Base-by-base conservation (phyloP, 441 rosid species). In the Aleurites moluccanus region DNA sequence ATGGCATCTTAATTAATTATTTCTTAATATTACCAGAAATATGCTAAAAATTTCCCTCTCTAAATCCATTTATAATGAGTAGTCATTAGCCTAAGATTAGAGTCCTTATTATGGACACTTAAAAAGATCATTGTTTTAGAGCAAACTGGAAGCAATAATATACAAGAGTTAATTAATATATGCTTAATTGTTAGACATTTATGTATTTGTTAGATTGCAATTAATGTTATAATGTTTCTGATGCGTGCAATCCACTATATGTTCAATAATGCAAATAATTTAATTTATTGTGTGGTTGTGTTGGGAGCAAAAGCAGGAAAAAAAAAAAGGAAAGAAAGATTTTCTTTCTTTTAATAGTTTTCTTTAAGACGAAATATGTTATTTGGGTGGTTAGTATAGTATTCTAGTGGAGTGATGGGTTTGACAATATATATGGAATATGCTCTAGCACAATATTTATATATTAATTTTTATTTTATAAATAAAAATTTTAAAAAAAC, bases 241-340 rank as follows among this genome's bases (percentile, higher is more conserved):
- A 69, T 55, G 50, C 62, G 15, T 53, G 70, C 23, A 55, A 10
- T 55, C 49, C 65, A 42, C 55, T 25, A 57, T 56, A 44, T 60
- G 50, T 42, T 50, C 25, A n/a, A 66, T 42, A 23, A 45, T 45
- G n/a, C 70, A 40, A 40, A 11, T 40, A 64, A 23, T 60, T 6
- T 15, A 14, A n/a, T 30, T 61, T 20, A 1, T 1, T 61, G 8
- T 2, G 13, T 66, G 18, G 23, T 45, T 18, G 6, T 25, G 18
- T 50, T 44, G 60, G 23, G 42, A 18, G 69, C 16, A 50, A 67
- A 67, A 67, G 57, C 25, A 33, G 28, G 49, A 44, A 44, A 44
- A 40, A 23, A 2, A 20, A 4, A 33, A 18, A n/a, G 66, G 49
- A 5, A 40, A 9, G 27, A 64, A 42, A 11, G 15, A 28, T 53